Evolutionary conservation across 495 filamentous ascomycete genomes (phyloP).

Genomic region (Astrothelium macrocarpum): DNA sequence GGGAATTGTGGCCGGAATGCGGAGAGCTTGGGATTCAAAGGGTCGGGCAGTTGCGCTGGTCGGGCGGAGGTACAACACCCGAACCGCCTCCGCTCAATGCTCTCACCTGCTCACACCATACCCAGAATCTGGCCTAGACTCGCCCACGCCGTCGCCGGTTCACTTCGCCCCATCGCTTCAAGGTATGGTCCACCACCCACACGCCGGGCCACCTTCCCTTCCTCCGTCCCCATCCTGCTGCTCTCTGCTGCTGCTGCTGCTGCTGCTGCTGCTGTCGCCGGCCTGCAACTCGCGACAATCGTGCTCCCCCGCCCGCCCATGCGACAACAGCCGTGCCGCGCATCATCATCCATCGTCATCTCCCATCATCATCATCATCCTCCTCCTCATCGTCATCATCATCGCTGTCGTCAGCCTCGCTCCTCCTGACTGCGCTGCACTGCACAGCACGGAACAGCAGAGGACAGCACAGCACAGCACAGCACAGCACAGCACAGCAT

Average conservation of each 20-base stretch:
- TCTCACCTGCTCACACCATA: background rate
- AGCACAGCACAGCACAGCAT: too few species aligned
- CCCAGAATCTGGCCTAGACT: background rate
- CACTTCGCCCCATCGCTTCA: background rate
- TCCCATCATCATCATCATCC: background rate
- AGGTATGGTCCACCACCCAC: background rate
- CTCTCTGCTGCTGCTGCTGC: background rate
- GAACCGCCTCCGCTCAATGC: background rate
- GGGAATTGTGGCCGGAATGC: slow-evolving; percentile 10
- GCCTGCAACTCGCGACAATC: background rate
- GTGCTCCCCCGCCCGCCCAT: background rate
- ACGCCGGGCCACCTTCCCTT: background rate
- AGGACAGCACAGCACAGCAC: too few species aligned
- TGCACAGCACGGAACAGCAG: too few species aligned
- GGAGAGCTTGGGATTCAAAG: too few species aligned
- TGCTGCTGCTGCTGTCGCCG: background rate
- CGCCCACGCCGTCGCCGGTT: background rate
- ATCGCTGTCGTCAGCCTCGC: background rate
- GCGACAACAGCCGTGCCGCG: background rate
- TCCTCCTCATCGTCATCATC: background rate
- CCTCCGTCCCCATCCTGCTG: background rate
- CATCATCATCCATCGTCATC: too few species aligned
- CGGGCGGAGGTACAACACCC: background rate
- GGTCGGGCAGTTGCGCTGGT: background rate
- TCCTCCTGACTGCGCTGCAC: background rate